phyloP scores from a whole-genome alignment of 176 grass and related monocot species.

The maize (Zea mays) region Zm-B73-REFERENCE-NAM-5.0 NC_050097.1:106129001-106129500 shows the following conservation, averaged over 20 bases:
- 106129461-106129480: neutral
- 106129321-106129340: slow-evolving; percentile 3
- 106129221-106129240: neutral
- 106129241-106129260: slow-evolving; percentile 14
- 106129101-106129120: slow-evolving; percentile 12
- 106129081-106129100: neutral
- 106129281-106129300: slow-evolving; percentile 22
- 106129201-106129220: too few relatives aligned
- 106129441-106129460: neutral
- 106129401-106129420: slow-evolving; percentile 19
- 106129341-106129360: neutral
- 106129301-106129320: neutral
- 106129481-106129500: neutral
- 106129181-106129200: neutral
- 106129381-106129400: neutral
- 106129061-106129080: neutral
- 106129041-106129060: too few relatives aligned
- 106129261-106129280: slow-evolving; percentile 3
- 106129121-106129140: slow-evolving; percentile 1
- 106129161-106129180: neutral
- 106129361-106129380: neutral
- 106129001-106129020: neutral
- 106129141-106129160: neutral
- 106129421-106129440: neutral
- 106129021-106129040: too few relatives aligned